Base-by-base conservation (phyloP, 2,329 filamentous ascomycete species). In the Ophiostoma sp. region DNA sequence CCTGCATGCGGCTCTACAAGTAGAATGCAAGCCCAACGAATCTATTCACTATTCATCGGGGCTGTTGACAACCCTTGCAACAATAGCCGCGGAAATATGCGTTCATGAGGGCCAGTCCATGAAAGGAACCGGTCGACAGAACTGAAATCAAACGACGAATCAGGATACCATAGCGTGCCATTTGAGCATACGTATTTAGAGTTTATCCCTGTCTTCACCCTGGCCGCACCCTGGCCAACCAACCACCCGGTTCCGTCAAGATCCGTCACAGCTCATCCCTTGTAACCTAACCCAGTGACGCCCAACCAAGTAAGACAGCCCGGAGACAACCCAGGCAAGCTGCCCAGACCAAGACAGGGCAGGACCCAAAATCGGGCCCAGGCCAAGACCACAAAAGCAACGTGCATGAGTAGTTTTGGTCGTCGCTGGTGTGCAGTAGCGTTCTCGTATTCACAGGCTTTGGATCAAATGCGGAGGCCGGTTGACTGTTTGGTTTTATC, bases 191-290 rank as follows among this genome's bases (percentile, higher is more conserved):
- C 18, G 49, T 18, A 14, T 55, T 55, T 55, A 55, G 12, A 55
- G 49, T 55, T 27, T 55, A 55, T 55, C 49, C 49, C 18, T 55
- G 49, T 14, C 27, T 27, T 27, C 27, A 27, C 27, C 27, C 49
- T 11, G 49, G 49, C 14, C 49, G 49, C 49, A 55, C 49, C 49
- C 36, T 40, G 36, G 55, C 55, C 55, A 62, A 40, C 58, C 58
- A 62, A n/a, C 58, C 58, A 62, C 58, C 55, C 55, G 55, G 55
- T 9, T 62, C 55, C 38, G 40, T 9, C 58, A 62, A 27, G 38
- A 62, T 62, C 58, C 58, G 41, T n/a, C 11, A 62, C 36, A 62
- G 36, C 27, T 16, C 14, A 40, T 60, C 55, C 36, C 55, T 60
- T 60, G 55, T 62, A 16, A 62, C 58, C 60, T 63, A 44, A 42